phyloP scores from a whole-genome alignment of 768 basidiomycete species.

The Collybia mongolica region DNA sequence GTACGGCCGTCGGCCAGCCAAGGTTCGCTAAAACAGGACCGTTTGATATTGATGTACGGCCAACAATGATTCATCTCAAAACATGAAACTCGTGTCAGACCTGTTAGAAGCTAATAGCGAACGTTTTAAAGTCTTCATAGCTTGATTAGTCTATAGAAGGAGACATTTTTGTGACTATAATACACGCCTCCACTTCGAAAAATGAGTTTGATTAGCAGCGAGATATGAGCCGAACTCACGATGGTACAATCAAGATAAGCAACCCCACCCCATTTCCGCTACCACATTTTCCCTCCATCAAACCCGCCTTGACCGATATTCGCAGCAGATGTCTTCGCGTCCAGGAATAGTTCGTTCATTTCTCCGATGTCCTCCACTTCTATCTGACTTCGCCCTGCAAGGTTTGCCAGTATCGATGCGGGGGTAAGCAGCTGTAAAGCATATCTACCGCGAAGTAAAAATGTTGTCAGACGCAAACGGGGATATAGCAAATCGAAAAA shows the following conservation, averaged over 20 bases:
- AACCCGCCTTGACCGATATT: constrained; percentile 45
- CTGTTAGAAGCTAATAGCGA: too few species aligned
- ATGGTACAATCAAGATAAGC: constrained; percentile 1
- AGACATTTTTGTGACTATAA: too few species aligned
- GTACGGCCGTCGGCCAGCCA: too few species aligned
- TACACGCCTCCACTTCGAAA: too few species aligned
- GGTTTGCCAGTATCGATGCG: constrained; percentile 79
- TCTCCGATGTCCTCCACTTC: constrained; percentile 87
- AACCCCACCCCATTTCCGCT: constrained; percentile 3
- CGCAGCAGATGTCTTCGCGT: constrained; percentile 80
- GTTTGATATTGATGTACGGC: too few species aligned
- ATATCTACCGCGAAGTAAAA: constrained; percentile 50
- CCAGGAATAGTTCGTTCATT: constrained; percentile 93
- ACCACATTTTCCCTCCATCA: constrained; percentile 23
- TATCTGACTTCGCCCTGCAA: constrained; percentile 80
- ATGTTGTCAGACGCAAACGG: not conserved
- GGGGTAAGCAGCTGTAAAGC: constrained; percentile 90
- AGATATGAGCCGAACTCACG: not conserved
- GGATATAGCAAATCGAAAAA: constrained; percentile 1
- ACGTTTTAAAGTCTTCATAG: too few species aligned
- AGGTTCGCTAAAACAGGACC: too few species aligned
- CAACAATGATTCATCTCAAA: too few species aligned
- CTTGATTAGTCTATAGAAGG: too few species aligned
- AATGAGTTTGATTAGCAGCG: too few species aligned
- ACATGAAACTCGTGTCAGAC: too few species aligned